Evolutionary conservation across 805 yeast genomes (phyloP).

Genomic region (Kodamaea fukazawae): DNA sequence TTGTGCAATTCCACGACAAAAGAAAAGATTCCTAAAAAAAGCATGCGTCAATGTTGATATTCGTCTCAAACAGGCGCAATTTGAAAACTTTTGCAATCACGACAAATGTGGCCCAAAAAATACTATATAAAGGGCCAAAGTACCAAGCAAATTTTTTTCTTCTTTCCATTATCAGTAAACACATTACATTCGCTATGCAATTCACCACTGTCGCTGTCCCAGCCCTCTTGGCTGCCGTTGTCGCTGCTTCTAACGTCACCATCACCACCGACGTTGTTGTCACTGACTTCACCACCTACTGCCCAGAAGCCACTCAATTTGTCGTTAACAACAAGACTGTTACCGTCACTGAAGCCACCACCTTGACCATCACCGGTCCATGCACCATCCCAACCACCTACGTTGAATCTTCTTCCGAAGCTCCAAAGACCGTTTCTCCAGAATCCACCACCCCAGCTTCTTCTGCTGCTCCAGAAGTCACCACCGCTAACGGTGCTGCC

Average conservation of each 20-base stretch:
- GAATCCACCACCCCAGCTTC: too few species aligned
- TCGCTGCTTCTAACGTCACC: constrained; percentile 45
- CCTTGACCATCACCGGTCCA: constrained; percentile 83
- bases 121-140: constrained; percentile 4
- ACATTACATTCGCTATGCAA: constrained; percentile 25
- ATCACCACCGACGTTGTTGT: constrained; percentile 56
- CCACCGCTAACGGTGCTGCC: constrained; percentile 32
- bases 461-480: constrained; percentile 13
- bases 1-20: too few species aligned
- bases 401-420: constrained; percentile 21
- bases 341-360: constrained; percentile 76
- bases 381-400: constrained; percentile 63
- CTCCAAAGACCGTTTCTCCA: constrained; percentile 17
- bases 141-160: not conserved
- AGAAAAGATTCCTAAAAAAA: too few species aligned
- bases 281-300: constrained; percentile 75
- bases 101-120: constrained; percentile 1
- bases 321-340: constrained; percentile 64
- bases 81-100: constrained; percentile 1
- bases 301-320: constrained; percentile 71
- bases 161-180: constrained; percentile 2
- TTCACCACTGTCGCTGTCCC: constrained; percentile 34
- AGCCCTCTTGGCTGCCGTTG: constrained; percentile 44
- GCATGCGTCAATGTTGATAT: too few species aligned
- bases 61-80: too few species aligned